A percentile compares a stretch with the other conserved stretches of the same genome.
These are phyloP conservation scores for Pichia sp. DNA, from an alignment of 1,139 yeast genomes.

Conservation along the genomic window DNA sequence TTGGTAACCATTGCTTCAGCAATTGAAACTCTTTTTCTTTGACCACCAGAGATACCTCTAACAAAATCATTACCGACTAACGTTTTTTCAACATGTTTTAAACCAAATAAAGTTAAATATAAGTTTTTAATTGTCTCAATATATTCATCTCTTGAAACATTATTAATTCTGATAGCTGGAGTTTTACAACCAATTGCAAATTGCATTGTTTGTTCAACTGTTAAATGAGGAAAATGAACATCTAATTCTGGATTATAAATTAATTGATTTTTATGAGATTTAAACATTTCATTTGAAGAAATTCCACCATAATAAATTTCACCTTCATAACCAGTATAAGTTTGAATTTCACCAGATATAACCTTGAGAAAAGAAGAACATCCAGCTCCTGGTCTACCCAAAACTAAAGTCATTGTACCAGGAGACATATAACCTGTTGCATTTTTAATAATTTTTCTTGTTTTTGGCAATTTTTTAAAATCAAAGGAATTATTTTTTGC, in stretches of 20 bases:
- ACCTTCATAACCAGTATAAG: conserved; percentile 24
- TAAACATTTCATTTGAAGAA: conserved; percentile 58
- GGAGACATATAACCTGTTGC: conserved; percentile 40
- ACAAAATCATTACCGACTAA: conserved; percentile 66
- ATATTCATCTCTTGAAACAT: conserved; percentile 35
- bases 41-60: conserved; percentile 81
- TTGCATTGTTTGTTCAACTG: conserved; percentile 39
- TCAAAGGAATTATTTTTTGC: conserved; percentile 11
- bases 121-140: conserved; percentile 39
- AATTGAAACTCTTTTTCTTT: conserved; percentile 72
- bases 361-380: conserved; percentile 42
- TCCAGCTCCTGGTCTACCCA: conserved; percentile 55
- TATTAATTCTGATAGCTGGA: conserved; percentile 36
- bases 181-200: conserved; percentile 41
- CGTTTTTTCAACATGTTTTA: conserved; percentile 50
- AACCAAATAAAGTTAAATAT: conserved; percentile 47
- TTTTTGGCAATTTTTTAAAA: conserved; percentile 22
- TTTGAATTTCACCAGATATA: conserved; percentile 30
- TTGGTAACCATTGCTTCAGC: conserved; percentile 61
- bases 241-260: conserved; percentile 41
- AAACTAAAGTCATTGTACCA: conserved; percentile 49
- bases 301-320: conserved; percentile 43
- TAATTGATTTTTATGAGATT: conserved; percentile 34
- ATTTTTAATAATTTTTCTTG: conserved; percentile 36
- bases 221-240: conserved; percentile 39